Base-by-base conservation (phyloP, 331 rosid species). In the Quercus lobata region DNA sequence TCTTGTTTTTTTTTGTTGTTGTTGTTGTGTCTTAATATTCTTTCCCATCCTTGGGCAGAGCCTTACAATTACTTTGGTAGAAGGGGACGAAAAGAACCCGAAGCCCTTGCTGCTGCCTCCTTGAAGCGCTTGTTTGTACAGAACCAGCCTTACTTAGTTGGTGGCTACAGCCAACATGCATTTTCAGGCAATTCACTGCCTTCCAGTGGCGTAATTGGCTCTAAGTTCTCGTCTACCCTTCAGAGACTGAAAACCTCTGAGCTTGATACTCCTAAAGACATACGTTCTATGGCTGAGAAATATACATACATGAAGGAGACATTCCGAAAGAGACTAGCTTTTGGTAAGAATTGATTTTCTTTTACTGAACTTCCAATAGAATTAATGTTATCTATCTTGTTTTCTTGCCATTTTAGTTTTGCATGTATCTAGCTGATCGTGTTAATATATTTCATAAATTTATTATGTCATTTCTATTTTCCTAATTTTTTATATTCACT, bases 51-150 rank as follows among this genome's bases (percentile, higher is more conserved):
- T 55, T 85, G 65, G 77, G 82, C 92, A 96, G 99, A 96, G 55
- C 98, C 99, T 63, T 96, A 96, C 83, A 90, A 91, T 85, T 89
- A 88, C 86, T 85, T 90, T 76, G 94, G 98, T 80, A 77, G 99
- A 91, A 89, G 99, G 80, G 99, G 99, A 54, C 88, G 98, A 46
- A 96, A 96, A 81, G 99, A 91, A 84, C 99, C 99, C 60, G 98
- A 96, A 84, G 99, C 91, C 62, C 91, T 96, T 79, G 94, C 99
- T 73, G 99, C 99, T 78, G 97, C 99, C 68, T 91, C 99, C 37
- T 81, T 82, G 70, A 96, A 96, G 85, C 98, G 99, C 29, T 87
- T 90, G 83, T 96, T 93, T 88, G 98, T 96, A 30, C 96, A 96
- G 83, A 96, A 96, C 78, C 97, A 93, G 78, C 91, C 99, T 83